Conservation (phyloP, 2,329 filamentous ascomycete genomes). For the Ophiostoma ulmi region DNA sequence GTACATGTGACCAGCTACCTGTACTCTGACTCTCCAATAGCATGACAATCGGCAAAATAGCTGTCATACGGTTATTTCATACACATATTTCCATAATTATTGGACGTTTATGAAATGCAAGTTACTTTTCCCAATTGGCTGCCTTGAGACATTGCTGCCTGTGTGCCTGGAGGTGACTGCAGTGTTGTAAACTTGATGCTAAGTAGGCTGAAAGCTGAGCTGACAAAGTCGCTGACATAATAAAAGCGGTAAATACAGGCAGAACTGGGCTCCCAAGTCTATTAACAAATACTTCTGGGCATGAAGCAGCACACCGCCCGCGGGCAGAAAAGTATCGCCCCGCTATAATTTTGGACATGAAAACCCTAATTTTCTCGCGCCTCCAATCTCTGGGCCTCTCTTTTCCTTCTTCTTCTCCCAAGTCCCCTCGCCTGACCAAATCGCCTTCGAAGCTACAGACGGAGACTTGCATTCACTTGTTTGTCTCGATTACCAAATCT, state of each 20-base stretch:
- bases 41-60: neutral
- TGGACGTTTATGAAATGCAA: neutral
- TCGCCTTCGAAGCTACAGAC: constrained; percentile 99
- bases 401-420: constrained; percentile 34
- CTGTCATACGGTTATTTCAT: neutral
- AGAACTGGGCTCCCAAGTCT: neutral
- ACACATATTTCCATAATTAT: too few species aligned
- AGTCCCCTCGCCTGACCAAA: constrained; percentile 92
- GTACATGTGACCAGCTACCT: neutral
- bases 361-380: constrained; percentile 21
- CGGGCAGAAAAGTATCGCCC: constrained; percentile 18
- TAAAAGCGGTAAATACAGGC: neutral
- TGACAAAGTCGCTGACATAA: constrained; percentile 5
- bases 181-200: neutral
- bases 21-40: neutral
- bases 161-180: neutral
- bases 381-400: neutral
- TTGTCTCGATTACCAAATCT: constrained; percentile 31
- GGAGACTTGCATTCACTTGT: constrained; percentile 50
- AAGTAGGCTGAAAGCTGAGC: neutral
- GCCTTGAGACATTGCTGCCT: neutral
- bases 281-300: constrained; percentile 4
- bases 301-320: constrained; percentile 21
- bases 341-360: constrained; percentile 22
- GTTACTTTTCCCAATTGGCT: neutral